Conservation (phyloP, 805 yeast species). For the Yamadazyma phyllophila region DNA sequence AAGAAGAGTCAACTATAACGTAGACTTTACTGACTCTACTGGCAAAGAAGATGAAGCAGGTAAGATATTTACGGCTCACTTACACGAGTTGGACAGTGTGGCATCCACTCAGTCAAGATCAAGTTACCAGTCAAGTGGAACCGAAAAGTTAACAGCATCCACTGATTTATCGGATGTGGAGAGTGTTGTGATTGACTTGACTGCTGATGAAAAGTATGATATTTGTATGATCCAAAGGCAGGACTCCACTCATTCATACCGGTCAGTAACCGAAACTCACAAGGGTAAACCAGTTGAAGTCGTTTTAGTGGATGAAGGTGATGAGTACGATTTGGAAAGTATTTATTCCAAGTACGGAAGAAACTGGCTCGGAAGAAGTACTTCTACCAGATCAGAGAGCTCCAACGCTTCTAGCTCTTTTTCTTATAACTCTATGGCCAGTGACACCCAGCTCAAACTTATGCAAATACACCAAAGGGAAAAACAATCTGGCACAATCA, state of each 20-base stretch:
- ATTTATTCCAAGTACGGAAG: slow-evolving; percentile 40
- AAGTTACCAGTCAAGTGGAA: slow-evolving; percentile 31
- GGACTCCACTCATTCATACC: slow-evolving; percentile 35
- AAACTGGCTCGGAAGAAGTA: slow-evolving; percentile 26
- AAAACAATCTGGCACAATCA: neutral
- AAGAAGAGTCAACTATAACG: slow-evolving; percentile 30
- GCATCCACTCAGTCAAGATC: slow-evolving; percentile 11
- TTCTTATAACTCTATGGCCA: slow-evolving; percentile 19
- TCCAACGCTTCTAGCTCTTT: slow-evolving; percentile 17
- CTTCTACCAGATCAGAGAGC: slow-evolving; percentile 19
- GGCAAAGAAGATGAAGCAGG: slow-evolving; percentile 4
- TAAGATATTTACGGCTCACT: slow-evolving; percentile 10
- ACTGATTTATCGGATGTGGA: slow-evolving; percentile 33
- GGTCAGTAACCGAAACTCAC: slow-evolving; percentile 37
- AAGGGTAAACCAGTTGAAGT: slow-evolving; percentile 43
- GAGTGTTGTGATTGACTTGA: slow-evolving; percentile 42
- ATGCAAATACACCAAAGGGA: neutral
- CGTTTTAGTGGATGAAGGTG: slow-evolving; percentile 41
- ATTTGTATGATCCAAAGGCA: slow-evolving; percentile 35
- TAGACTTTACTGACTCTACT: slow-evolving; percentile 36
- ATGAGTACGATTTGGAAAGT: slow-evolving; percentile 31
- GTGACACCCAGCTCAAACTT: slow-evolving; percentile 17
- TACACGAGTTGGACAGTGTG: slow-evolving; percentile 11
- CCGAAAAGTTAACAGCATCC: slow-evolving; percentile 20
- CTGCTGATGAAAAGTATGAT: slow-evolving; percentile 36